These are phyloP conservation scores for Ustilago vetiveriae DNA, from an alignment of 1,284 basidiomycete species.

Conservation along the genomic window DNA sequence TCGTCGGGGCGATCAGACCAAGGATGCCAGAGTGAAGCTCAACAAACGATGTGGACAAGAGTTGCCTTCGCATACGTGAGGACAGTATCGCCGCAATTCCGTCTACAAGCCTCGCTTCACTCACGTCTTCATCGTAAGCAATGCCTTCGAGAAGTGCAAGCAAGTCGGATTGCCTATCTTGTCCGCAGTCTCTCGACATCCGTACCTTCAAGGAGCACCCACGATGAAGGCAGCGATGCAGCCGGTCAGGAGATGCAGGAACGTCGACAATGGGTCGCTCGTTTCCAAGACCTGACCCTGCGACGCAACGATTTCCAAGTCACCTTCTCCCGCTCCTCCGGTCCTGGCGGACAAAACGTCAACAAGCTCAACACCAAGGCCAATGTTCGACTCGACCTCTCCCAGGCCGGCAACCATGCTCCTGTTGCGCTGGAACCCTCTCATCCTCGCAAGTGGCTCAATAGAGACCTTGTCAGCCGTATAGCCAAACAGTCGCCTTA, in stretches of 20 bases:
- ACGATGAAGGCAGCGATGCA: constrained; percentile 1
- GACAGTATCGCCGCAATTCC: not conserved
- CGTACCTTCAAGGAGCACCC: not conserved
- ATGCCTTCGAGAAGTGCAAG: too few relatives aligned
- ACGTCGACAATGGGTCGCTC: constrained; percentile 28
- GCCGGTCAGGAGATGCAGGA: constrained; percentile 28
- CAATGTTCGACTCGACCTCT: constrained; percentile 44
- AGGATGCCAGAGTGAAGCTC: not conserved
- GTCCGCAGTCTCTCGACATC: not conserved
- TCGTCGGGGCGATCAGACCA: not conserved
- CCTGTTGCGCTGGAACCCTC: constrained; percentile 21
- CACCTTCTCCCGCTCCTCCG: constrained; percentile 46
- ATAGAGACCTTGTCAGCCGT: constrained; percentile 23
- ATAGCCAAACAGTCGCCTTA: constrained; percentile 43
- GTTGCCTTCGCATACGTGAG: too few relatives aligned
- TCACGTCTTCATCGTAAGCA: too few relatives aligned
- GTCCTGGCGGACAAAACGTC: constrained; percentile 54
- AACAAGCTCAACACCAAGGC: constrained; percentile 57
- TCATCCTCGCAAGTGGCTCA: constrained; percentile 43
- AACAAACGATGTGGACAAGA: too few relatives aligned
- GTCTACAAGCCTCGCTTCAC: too few relatives aligned
- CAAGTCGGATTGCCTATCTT: too few relatives aligned
- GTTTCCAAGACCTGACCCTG: constrained; percentile 17
- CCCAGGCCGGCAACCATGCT: constrained; percentile 18
- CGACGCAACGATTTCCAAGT: constrained; percentile 36